Percentiles rank a stretch among this genome's conserved stretches.
These are phyloP conservation scores for Avicennia marina DNA, from an alignment of 257 asterid genomes.

Conservation along the genomic window DNA sequence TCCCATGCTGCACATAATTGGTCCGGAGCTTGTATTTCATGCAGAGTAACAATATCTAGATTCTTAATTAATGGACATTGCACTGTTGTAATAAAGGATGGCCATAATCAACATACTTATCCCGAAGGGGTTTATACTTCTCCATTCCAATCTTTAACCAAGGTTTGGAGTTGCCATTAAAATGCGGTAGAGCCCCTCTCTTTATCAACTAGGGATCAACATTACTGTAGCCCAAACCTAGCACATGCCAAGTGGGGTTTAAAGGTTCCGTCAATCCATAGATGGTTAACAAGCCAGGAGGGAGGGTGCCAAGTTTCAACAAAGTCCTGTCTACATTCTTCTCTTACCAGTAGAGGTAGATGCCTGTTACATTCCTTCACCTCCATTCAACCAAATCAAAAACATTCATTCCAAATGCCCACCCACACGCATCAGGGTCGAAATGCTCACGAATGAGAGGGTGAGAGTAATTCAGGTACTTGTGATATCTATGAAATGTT, in stretches of 20 bases:
- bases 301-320: conserved; percentile 68
- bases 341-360: conserved; percentile 67
- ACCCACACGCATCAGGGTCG: conserved; percentile 68
- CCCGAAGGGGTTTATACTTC: conserved; percentile 64
- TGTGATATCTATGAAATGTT: conserved; percentile 62
- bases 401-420: conserved; percentile 70
- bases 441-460: conserved; percentile 64
- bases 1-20: too few relatives aligned
- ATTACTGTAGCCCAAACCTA: conserved; percentile 58
- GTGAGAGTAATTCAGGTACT: conserved; percentile 62
- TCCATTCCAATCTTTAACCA: conserved; percentile 71
- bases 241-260: conserved; percentile 58
- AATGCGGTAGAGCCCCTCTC: conserved; percentile 66
- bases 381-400: conserved; percentile 64
- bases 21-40: too few relatives aligned
- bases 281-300: conserved; percentile 59
- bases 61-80: conserved; percentile 44
- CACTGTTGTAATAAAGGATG: conserved; percentile 55
- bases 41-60: too few relatives aligned
- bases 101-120: conserved; percentile 47
- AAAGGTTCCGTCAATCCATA: conserved; percentile 60
- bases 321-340: conserved; percentile 54
- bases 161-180: conserved; percentile 62
- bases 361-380: conserved; percentile 49
- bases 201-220: conserved; percentile 50